Base-by-base conservation (phyloP, 805 yeast species). In the Monosporozyma solicola region DNA sequence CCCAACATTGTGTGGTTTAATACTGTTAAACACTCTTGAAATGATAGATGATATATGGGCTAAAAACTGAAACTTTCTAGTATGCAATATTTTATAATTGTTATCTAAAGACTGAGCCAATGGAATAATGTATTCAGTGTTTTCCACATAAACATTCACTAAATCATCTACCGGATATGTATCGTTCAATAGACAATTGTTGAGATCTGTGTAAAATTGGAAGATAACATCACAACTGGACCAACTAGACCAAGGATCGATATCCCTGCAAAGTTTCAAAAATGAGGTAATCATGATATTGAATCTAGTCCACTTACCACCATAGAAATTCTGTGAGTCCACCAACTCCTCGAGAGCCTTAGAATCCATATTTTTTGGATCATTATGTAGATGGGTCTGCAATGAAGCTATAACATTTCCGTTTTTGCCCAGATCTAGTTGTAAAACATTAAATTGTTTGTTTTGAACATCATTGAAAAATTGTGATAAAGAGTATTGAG, bases 11-110 rank as follows among this genome's bases (percentile, higher is more conserved):
- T 54, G 47, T 6, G 82, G 77, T 41, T 87, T 72, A 41, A 80
- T 79, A 50, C 82, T 74, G 60, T 84, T 84, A 70, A 84, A 83
- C 31, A 82, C 66, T 59, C 77, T 79, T 49, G 85, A 70, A 16
- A 84, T 68, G 2, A 80, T 66, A 3, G 82, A 72, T 0, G 88
- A 81, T 25, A 79, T 61, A 63, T 74, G 77, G 5, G 79, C 70
- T 39, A 74, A 62, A 37, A 66, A 66, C 33, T 53, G 82, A 58
- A 31, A 73, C 72, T 58, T 66, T 60, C 57, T 56, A 3, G 61
- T 56, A 11, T 59, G 61, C 15, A 57, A 29, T 4, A 37, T 48
- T 49, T 48, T 44, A 52, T 55, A 57, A 27, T 61, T 55, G 2
- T 49, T 51, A 52, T 68, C 71, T 27, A 67, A 49, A 41, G 53